These are phyloP conservation scores for Nakazawaea sp. DNA, from an alignment of 805 yeast species.

Conservation along the genomic window DNA sequence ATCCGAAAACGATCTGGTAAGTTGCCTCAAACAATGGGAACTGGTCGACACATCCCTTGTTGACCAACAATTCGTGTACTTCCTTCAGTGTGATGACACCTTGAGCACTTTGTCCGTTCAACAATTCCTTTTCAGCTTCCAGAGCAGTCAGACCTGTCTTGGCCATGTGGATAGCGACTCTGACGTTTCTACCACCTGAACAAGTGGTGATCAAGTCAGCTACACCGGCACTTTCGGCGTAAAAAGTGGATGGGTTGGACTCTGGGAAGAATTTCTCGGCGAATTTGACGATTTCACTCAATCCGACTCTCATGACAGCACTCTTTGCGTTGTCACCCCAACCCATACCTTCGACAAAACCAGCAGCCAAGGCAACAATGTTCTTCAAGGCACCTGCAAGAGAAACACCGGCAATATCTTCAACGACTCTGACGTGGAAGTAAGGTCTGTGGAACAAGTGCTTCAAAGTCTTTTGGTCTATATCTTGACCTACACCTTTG, in stretches of 20 bases:
- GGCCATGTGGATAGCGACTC: conserved; percentile 85
- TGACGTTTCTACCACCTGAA: conserved; percentile 94
- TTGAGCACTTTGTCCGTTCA: conserved; percentile 96
- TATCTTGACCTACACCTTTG: conserved; percentile 60
- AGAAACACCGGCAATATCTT: conserved; percentile 94
- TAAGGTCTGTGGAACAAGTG: conserved; percentile 93
- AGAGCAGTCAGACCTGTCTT: conserved; percentile 67
- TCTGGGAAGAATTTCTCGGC: conserved; percentile 77
- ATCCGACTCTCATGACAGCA: conserved; percentile 94
- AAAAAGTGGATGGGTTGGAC: conserved; percentile 71
- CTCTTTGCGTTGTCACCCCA: conserved; percentile 99
- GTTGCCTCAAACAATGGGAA: conserved; percentile 82
- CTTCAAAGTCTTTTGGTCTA: conserved; percentile 66
- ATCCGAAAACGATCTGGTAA: conserved; percentile 75
- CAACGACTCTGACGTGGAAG: conserved; percentile 91
- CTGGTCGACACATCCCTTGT: conserved; percentile 46
- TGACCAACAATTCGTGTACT: conserved; percentile 75
- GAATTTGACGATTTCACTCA: conserved; percentile 83
- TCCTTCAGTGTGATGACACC: conserved; percentile 89
- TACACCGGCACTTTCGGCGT: conserved; percentile 94
- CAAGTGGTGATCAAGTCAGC: conserved; percentile 98
- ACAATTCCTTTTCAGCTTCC: conserved; percentile 76
- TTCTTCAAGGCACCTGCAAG: conserved; percentile 97
- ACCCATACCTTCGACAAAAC: conserved; percentile 94
- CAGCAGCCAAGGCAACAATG: conserved; percentile 93